Base-by-base conservation (phyloP, 495 filamentous ascomycete species). In the Lineolata rhizophorae region DNA sequence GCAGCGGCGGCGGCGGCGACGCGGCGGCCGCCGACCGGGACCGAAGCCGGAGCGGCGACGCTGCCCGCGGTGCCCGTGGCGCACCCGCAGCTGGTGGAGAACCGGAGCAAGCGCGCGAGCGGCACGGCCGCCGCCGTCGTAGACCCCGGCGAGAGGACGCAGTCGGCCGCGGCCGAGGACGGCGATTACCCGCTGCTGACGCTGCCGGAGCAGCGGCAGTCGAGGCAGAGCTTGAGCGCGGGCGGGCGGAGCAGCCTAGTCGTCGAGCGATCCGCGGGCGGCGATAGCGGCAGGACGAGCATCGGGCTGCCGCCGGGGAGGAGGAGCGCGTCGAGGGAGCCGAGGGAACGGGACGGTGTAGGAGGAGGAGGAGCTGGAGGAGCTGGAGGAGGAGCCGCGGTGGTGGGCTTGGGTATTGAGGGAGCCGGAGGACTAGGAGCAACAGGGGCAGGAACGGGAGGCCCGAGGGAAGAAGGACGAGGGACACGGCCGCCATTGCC, bases 141-240 rank as follows among this genome's bases (percentile, higher is more conserved):
- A 13, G 32, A 20, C 26, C 30, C 46, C 41, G n/a, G n/a, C n/a
- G n/a, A n/a, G n/a, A n/a, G n/a, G n/a, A n/a, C n/a, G n/a, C n/a
- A n/a, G n/a, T n/a, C n/a, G n/a, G 18, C 41, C 35, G 14, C 44
- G 40, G 29, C 39, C 43, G 25, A 49, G 51, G 30, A 45, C 16
- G 70, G 69, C 55, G 70, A 70, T 28, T 70, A 67, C 42, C 76
- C 75, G 11, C 65, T 82, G 12, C 60, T 82, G 31, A 67, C 69
- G 9, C 61, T 77, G 20, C 65, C 72, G 29, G 72, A 80, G 40
- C 65, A 67, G 39, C 69, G 65, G 27, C 64, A 65, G 43, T 66
- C 53, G 37, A 58, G 70, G 26, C 56, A 57, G 35, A 61, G 62
- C 30, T 61, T 65, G 19, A 64, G 58, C 30, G n/a, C n/a, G n/a